Evolutionary conservation across 805 yeast genomes (phyloP).

Genomic region (Brettanomyces nanus): DNA sequence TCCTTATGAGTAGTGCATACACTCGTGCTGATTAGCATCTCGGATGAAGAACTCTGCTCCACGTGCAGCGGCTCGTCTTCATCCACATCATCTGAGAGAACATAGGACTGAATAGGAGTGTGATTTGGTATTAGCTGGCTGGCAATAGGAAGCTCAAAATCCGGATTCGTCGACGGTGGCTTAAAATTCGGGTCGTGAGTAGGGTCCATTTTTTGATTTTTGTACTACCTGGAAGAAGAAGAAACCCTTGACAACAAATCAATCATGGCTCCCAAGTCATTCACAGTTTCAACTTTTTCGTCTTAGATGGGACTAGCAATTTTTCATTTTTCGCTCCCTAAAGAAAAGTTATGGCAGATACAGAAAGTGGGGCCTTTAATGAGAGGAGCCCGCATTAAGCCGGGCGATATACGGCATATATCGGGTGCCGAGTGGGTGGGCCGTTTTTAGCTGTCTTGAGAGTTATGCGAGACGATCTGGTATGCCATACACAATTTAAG

Average conservation of each 20-base stretch:
- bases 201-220: conserved; percentile 75
- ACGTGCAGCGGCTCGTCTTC: neutral
- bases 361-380: too few species aligned
- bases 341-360: too few species aligned
- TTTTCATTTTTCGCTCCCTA: too few species aligned
- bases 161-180: conserved; percentile 67
- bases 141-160: conserved; percentile 58
- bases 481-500: too few species aligned
- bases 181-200: conserved; percentile 84
- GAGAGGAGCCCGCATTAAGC: too few species aligned
- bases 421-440: too few species aligned
- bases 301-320: neutral
- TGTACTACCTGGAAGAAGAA: too few species aligned
- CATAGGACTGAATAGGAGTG: conserved; percentile 71
- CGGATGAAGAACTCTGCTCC: neutral
- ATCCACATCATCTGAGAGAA: conserved; percentile 48
- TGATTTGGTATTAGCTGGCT: conserved; percentile 62
- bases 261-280: neutral
- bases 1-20: conserved; percentile 1
- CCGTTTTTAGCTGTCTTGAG: too few species aligned
- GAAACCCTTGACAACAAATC: too few species aligned
- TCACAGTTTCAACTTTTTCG: neutral
- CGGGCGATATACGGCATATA: too few species aligned
- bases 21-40: neutral
- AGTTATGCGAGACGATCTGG: too few species aligned